Conservation (phyloP, 306 rosid species). For the Pachyrhizus erosus region DNA sequence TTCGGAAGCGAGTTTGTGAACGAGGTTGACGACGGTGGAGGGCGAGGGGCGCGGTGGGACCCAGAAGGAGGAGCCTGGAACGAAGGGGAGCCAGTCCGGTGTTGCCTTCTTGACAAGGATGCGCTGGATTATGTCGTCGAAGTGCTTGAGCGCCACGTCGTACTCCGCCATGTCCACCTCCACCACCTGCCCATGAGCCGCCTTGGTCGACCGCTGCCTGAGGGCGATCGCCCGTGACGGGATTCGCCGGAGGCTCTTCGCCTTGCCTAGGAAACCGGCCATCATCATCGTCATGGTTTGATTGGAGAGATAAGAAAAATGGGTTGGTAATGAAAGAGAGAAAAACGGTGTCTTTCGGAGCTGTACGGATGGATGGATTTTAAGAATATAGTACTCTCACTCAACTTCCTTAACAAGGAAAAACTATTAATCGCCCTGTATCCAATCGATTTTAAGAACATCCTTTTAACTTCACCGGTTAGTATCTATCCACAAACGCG, state of each 20-base stretch:
- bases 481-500: too few species aligned
- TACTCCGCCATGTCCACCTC: constrained; percentile 62
- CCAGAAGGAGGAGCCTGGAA: constrained; percentile 92
- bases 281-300: neutral
- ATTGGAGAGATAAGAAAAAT: neutral
- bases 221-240: neutral
- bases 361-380: too few species aligned
- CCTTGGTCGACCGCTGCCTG: constrained; percentile 47
- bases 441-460: too few species aligned
- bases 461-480: too few species aligned
- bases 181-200: constrained; percentile 39
- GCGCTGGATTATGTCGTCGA: constrained; percentile 71
- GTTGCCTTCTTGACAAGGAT: constrained; percentile 68
- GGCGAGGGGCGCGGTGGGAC: constrained; percentile 71
- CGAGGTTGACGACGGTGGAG: constrained; percentile 54
- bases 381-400: too few species aligned
- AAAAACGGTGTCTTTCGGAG: too few species aligned
- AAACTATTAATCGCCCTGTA: too few species aligned
- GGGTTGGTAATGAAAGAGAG: too few species aligned
- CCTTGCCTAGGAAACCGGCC: constrained; percentile 11
- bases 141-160: constrained; percentile 61
- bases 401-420: too few species aligned
- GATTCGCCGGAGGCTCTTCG: neutral
- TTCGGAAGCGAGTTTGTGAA: constrained; percentile 40
- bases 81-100: constrained; percentile 86